These are phyloP conservation scores for Pseudogymnoascus sp. DNA, from an alignment of 2,329 filamentous ascomycete genomes.

Conservation along the genomic window DNA sequence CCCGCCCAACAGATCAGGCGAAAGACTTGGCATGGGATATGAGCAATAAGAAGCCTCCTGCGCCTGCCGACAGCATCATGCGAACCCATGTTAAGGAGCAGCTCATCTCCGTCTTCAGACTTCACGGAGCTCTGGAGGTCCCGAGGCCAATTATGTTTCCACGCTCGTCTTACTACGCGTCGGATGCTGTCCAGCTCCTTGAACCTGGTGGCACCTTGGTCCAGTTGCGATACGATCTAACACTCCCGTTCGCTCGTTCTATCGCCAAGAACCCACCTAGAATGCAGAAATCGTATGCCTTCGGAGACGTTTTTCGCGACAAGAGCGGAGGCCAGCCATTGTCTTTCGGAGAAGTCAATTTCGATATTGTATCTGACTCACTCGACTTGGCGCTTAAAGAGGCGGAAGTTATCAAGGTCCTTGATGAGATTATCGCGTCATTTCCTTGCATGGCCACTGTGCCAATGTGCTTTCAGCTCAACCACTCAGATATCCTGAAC, in stretches of 20 bases:
- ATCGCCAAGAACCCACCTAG: constrained; percentile 65
- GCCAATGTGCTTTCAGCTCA: constrained; percentile 81
- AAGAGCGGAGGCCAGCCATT: constrained; percentile 72
- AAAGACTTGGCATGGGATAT: constrained; percentile 77
- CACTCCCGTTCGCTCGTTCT: constrained; percentile 75
- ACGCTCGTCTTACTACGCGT: constrained; percentile 66
- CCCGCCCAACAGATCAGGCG: constrained; percentile 59
- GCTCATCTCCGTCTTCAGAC: constrained; percentile 69
- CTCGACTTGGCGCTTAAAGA: constrained; percentile 82
- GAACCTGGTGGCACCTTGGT: constrained; percentile 79
- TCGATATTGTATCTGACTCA: constrained; percentile 86
- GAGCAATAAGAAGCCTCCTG: constrained; percentile 35
- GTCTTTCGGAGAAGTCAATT: constrained; percentile 83
- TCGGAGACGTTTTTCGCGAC: constrained; percentile 81
- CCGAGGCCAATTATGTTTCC: constrained; percentile 71
- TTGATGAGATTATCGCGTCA: constrained; percentile 78
- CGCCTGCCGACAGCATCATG: constrained; percentile 50
- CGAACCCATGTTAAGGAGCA: constrained; percentile 66
- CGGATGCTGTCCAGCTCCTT: constrained; percentile 68
- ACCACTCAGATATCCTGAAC: constrained; percentile 78
- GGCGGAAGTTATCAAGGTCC: constrained; percentile 85
- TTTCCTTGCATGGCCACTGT: constrained; percentile 66
- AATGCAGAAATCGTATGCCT: constrained; percentile 71
- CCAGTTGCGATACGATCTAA: constrained; percentile 90
- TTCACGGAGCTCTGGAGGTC: constrained; percentile 80